A percentile compares a stretch with the other conserved stretches of the same genome.
These are phyloP conservation scores for Aspergillus glaucus DNA, from an alignment of 2,329 filamentous ascomycete species.

Conservation along the genomic window DNA sequence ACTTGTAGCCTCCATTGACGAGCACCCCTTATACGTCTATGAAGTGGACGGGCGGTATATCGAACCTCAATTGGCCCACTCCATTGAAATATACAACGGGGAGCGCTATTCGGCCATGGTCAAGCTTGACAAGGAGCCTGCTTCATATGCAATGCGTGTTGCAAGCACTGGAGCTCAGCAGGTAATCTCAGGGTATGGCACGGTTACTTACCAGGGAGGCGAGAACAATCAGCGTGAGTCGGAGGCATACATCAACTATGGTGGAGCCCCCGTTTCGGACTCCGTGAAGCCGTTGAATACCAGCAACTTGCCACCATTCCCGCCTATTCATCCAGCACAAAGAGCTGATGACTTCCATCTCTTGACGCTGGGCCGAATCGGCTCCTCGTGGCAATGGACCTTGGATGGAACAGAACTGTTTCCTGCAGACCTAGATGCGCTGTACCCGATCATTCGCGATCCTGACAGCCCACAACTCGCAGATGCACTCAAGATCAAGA, in stretches of 20 bases:
- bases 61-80: constrained; percentile 33
- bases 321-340: constrained; percentile 34
- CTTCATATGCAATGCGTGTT: constrained; percentile 43
- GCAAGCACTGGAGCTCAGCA: constrained; percentile 47
- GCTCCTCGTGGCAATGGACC: constrained; percentile 25
- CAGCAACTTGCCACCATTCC: constrained; percentile 41
- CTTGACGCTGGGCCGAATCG: constrained; percentile 23
- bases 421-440: constrained; percentile 10
- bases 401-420: constrained; percentile 21
- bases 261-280: constrained; percentile 38
- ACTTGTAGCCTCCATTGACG: constrained; percentile 43
- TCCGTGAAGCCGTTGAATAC: constrained; percentile 42
- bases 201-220: constrained; percentile 41
- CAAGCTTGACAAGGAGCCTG: constrained; percentile 33
- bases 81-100: constrained; percentile 28
- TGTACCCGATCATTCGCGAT: constrained; percentile 22
- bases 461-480: constrained; percentile 27
- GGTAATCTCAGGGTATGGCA: constrained; percentile 47
- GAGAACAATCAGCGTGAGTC: constrained; percentile 50
- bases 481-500: constrained; percentile 23
- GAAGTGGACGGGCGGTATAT: constrained; percentile 40
- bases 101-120: constrained; percentile 38
- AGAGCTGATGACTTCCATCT: constrained; percentile 43
- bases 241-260: constrained; percentile 44
- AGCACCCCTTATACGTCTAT: constrained; percentile 41